Percentiles rank a stretch among this genome's conserved stretches.
Evolutionary conservation across 331 rosid genomes (phyloP).

Genomic region (Rhamnella rubrinervis): DNA sequence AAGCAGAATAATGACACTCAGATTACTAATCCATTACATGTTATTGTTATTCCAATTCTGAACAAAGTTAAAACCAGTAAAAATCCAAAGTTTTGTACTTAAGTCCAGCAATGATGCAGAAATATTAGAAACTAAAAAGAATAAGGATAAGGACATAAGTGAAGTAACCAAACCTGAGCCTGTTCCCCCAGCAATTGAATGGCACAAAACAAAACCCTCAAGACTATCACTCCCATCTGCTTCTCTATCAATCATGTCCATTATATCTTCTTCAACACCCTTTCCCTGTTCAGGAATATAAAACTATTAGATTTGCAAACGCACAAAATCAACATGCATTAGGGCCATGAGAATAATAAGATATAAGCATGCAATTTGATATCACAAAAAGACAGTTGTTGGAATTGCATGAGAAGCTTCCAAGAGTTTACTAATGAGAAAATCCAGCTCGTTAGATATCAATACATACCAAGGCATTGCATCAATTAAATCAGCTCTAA

Average conservation of each 20-base stretch:
- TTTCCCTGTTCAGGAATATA: constrained; percentile 68
- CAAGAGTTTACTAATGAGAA: background rate
- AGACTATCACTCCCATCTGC: constrained; percentile 99
- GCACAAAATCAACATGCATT: background rate
- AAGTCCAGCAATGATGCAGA: background rate
- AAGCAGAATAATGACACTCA: background rate
- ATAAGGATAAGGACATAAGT: background rate
- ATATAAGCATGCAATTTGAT: background rate
- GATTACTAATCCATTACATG: background rate
- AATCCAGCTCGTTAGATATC: background rate
- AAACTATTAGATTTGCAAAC: constrained; percentile 14
- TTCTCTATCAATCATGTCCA: constrained; percentile 99
- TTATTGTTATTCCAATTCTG: no score
- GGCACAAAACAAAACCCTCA: constrained; percentile 97
- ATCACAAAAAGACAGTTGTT: background rate
- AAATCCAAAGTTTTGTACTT: background rate
- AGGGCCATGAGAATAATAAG: background rate
- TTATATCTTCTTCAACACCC: constrained; percentile 96
- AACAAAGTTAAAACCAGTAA: background rate
- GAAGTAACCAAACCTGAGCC: constrained; percentile 74
- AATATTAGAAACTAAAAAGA: background rate
- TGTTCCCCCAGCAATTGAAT: constrained; percentile 98
- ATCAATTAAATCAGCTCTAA: background rate
- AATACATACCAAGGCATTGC: background rate
- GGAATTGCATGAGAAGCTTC: background rate